Conservation (phyloP, 164 flowering plant genomes). For the Magnolia changhungtana region DNA sequence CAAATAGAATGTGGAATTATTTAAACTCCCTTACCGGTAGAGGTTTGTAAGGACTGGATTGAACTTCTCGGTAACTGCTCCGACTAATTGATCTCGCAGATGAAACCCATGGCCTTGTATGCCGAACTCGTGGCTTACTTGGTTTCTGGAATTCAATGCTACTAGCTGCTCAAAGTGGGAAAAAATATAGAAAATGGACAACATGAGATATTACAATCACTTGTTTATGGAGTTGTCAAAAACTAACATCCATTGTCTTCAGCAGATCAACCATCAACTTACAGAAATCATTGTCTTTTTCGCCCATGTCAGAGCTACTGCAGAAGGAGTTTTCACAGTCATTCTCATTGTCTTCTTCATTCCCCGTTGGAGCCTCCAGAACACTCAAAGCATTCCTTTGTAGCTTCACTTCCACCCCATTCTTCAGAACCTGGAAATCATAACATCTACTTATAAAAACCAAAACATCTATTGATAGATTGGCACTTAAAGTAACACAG, state of each 20-base stretch:
- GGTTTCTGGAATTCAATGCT: conserved; percentile 45
- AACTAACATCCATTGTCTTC: not conserved
- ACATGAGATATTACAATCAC: not conserved
- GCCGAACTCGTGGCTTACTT: conserved; percentile 64
- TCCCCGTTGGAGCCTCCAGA: conserved; percentile 80
- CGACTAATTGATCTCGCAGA: conserved; percentile 42
- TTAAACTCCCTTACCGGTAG: conserved; percentile 13
- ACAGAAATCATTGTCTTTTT: conserved; percentile 58
- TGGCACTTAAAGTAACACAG: no score
- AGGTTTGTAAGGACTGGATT: conserved; percentile 40
- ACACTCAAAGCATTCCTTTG: conserved; percentile 94
- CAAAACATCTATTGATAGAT: not conserved
- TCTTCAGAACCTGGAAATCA: conserved; percentile 65
- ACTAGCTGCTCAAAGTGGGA: conserved; percentile 39
- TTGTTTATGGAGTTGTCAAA: not conserved
- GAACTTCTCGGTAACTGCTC: conserved; percentile 43
- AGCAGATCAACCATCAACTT: conserved; percentile 15
- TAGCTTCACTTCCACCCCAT: conserved; percentile 90
- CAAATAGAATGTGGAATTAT: not conserved
- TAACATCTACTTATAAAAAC: not conserved
- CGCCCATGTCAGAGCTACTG: conserved; percentile 36
- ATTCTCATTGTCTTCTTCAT: conserved; percentile 72
- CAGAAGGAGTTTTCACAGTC: conserved; percentile 26
- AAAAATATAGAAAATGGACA: not conserved
- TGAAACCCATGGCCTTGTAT: conserved; percentile 53